Evolutionary conservation across 495 filamentous ascomycete species (phyloP), one percentile per base, ranked within the genome.

Genomic region (Talaromyces liani): DNA sequence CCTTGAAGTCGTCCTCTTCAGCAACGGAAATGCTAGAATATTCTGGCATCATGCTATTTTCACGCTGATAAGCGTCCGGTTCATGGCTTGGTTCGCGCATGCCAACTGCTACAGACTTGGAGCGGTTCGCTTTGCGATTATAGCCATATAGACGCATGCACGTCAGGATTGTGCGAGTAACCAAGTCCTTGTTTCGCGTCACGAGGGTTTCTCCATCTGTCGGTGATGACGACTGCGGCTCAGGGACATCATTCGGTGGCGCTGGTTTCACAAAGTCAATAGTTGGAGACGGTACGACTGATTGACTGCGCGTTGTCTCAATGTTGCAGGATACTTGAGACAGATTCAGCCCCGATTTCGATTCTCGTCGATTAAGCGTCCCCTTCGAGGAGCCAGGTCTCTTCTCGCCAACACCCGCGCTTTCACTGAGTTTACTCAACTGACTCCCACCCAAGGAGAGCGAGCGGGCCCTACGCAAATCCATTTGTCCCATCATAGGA

Each of bases 101-200:
- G 53, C 27, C 22, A 29, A 16, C 8, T 27, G 64, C 66, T 6
- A 66, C 60, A 45, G 33, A 7, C 39, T 47, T 62, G 1, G 72
- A 64, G 12, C 75, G 75, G 16, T 65, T 62, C 4, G 72, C 66
- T 2, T 75, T 69, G 51, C 84, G 83, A 64, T 85, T 79, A 47
- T 84, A 79, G 6, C 86, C 86, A 65, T 87, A 82, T 9, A 88
- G 70, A 0, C 86, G 83, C 85, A 88, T 88, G 62, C 81, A 85
- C 4, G 86, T 84, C 73, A 88, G 77, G 14, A 79, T 78, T 0
- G 78, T 80, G 45, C 78, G 76, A 2, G 75, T 79, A 49, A 80
- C 78, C 8, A 70, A 74, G 63, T 73, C 80, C 60, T 73, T 78
- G 39, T 70, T 79, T 51, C 79, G 73, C 0, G 78, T 61, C 29